A percentile compares a stretch with the other conserved stretches of the same genome.
phyloP scores from a whole-genome alignment of 495 filamentous ascomycete species.

The Lentithecium fluviatile region DNA sequence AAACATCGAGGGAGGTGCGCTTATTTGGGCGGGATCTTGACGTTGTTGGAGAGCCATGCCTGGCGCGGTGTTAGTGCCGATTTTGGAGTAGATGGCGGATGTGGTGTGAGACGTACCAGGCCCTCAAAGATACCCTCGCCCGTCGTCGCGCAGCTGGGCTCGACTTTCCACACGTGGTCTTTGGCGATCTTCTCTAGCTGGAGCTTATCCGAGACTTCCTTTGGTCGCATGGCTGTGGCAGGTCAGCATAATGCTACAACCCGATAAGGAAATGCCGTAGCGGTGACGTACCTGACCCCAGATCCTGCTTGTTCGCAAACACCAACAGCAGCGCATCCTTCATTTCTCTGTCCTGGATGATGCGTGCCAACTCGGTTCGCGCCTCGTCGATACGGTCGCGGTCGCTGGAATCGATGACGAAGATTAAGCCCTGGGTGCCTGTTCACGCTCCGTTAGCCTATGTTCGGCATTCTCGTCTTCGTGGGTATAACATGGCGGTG shows the following conservation, averaged over 20 bases:
- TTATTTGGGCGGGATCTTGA: conserved; percentile 56
- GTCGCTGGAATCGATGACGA: conserved; percentile 94
- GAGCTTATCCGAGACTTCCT: conserved; percentile 82
- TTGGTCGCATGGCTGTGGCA: conserved; percentile 71
- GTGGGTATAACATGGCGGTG: neutral
- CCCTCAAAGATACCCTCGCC: conserved; percentile 95
- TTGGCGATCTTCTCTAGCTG: conserved; percentile 76
- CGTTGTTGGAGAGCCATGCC: conserved; percentile 92
- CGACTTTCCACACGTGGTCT: conserved; percentile 93
- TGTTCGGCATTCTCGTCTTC: neutral
- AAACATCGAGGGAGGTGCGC: neutral
- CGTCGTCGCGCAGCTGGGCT: conserved; percentile 90
- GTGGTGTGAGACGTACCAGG: conserved; percentile 56
- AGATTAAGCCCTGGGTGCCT: conserved; percentile 96
- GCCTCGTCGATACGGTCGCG: conserved; percentile 85
- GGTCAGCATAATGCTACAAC: neutral
- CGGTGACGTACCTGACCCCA: conserved; percentile 63
- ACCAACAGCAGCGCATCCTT: conserved; percentile 90
- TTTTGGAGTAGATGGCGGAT: neutral
- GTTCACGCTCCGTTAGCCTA: conserved; percentile 1
- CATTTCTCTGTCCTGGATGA: conserved; percentile 98
- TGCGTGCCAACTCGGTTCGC: conserved; percentile 82
- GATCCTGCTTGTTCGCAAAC: conserved; percentile 98
- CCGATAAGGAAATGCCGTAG: neutral
- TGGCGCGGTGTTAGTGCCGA: conserved; percentile 31